These are phyloP conservation scores for Paecilomyces sp. DNA, from an alignment of 2,329 filamentous ascomycete species.

Conservation along the genomic window DNA sequence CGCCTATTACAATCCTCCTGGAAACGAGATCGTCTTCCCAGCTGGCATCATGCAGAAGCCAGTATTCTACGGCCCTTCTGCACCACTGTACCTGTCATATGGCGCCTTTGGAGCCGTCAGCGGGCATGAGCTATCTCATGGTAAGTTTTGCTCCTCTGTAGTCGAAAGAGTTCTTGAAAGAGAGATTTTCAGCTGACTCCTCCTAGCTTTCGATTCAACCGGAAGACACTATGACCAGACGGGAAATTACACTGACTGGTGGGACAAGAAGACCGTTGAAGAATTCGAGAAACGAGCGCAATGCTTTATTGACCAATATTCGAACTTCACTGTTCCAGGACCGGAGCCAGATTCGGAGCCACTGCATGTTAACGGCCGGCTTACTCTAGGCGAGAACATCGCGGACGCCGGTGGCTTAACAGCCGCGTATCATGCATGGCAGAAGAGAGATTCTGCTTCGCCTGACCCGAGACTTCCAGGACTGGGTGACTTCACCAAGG, in stretches of 20 bases:
- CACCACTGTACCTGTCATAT: conserved; percentile 60
- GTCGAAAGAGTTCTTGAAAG: not conserved
- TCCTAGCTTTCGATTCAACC: conserved; percentile 55
- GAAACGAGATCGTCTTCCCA: conserved; percentile 64
- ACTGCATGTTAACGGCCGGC: conserved; percentile 55
- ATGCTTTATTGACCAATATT: conserved; percentile 64
- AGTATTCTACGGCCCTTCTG: conserved; percentile 51
- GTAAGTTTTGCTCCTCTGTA: conserved; percentile 15
- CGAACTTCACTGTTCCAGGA: conserved; percentile 52
- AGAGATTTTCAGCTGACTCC: not conserved
- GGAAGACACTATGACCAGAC: conserved; percentile 59
- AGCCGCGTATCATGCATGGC: conserved; percentile 60
- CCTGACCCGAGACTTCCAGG: conserved; percentile 53
- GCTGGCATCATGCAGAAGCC: conserved; percentile 65
- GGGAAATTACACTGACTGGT: conserved; percentile 61
- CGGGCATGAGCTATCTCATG: conserved; percentile 62
- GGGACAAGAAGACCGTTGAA: conserved; percentile 53
- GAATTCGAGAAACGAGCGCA: conserved; percentile 53
- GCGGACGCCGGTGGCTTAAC: conserved; percentile 62
- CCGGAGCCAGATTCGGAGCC: conserved; percentile 44
- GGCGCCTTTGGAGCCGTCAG: conserved; percentile 62
- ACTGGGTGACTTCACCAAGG: conserved; percentile 55
- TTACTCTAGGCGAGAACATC: conserved; percentile 64
- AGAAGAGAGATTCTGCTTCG: conserved; percentile 47
- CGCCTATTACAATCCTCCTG: conserved; percentile 57